Conservation (phyloP, 768 basidiomycete species). For the Trametes cubensis region DNA sequence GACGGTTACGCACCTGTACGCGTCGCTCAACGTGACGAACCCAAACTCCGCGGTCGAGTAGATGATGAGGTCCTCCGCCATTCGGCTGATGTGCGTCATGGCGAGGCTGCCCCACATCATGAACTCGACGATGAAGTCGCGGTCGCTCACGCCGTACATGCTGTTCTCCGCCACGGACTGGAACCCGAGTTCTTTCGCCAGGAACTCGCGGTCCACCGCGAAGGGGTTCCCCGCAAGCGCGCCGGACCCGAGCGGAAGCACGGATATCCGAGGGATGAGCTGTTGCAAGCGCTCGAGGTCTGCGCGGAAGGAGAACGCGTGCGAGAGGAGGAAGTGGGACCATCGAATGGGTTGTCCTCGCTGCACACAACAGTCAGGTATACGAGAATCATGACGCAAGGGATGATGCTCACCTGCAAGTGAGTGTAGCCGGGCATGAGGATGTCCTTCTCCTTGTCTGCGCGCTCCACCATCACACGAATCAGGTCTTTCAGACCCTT, state of each 20-base stretch:
- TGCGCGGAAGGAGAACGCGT: conserved; percentile 89
- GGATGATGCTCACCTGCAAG: conserved; percentile 71
- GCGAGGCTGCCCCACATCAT: conserved; percentile 93
- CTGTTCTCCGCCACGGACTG: conserved; percentile 90
- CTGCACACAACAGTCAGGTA: conserved; percentile 42
- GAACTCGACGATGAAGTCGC: conserved; percentile 97
- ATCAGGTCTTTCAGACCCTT: conserved; percentile 74
- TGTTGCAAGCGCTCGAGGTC: conserved; percentile 87
- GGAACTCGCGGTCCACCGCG: conserved; percentile 88
- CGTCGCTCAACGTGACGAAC: conserved; percentile 94
- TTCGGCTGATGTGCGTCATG: conserved; percentile 91
- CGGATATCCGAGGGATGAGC: conserved; percentile 86
- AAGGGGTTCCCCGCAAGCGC: conserved; percentile 98
- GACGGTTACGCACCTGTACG: conserved; percentile 70
- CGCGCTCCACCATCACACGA: conserved; percentile 87
- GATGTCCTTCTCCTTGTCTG: conserved; percentile 90
- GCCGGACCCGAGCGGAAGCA: conserved; percentile 91
- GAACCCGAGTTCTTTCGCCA: conserved; percentile 90
- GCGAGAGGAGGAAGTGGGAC: conserved; percentile 95
- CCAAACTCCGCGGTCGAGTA: conserved; percentile 98
- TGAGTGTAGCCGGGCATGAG: conserved; percentile 97
- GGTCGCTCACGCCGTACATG: conserved; percentile 94
- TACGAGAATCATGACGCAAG: conserved; percentile 1
- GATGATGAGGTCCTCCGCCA: conserved; percentile 95
- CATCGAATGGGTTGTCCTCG: conserved; percentile 98